A percentile compares a stretch with the other conserved stretches of the same genome.
Conservation (phyloP, 306 rosid species). For the Fragaria ananassa region DNA sequence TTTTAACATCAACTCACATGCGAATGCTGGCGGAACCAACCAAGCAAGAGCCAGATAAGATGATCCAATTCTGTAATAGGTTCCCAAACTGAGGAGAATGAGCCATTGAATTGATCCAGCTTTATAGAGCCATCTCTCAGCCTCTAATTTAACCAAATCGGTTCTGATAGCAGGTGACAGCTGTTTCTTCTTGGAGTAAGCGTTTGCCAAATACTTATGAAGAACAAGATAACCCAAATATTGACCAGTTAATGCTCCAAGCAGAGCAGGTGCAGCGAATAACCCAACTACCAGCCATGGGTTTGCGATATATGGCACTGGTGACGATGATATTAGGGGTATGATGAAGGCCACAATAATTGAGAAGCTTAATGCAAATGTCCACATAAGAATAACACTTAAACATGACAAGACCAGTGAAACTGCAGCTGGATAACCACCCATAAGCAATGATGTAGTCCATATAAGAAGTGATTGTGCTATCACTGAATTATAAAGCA, state of each 20-base stretch:
- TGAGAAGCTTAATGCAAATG: constrained; percentile 61
- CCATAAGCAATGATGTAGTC: constrained; percentile 74
- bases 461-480: constrained; percentile 86
- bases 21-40: constrained; percentile 89
- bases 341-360: constrained; percentile 54
- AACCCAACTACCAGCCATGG: constrained; percentile 86
- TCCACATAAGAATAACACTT: constrained; percentile 68
- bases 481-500: constrained; percentile 81
- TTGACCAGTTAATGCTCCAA: constrained; percentile 87
- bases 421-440: constrained; percentile 77
- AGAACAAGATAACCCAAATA: constrained; percentile 76
- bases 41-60: constrained; percentile 92
- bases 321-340: constrained; percentile 62
- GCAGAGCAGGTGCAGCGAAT: constrained; percentile 87
- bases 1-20: constrained; percentile 54
- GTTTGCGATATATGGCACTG: constrained; percentile 80
- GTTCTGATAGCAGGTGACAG: constrained; percentile 47
- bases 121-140: constrained; percentile 98
- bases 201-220: constrained; percentile 47
- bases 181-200: constrained; percentile 50
- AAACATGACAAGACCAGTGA: constrained; percentile 73
- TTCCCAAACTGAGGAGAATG: constrained; percentile 72
- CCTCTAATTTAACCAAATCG: constrained; percentile 64
- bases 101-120: constrained; percentile 96
- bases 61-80: constrained; percentile 73